These are phyloP conservation scores for Vishniacozyma victoriae DNA, from an alignment of 768 basidiomycete species.

Conservation along the genomic window DNA sequence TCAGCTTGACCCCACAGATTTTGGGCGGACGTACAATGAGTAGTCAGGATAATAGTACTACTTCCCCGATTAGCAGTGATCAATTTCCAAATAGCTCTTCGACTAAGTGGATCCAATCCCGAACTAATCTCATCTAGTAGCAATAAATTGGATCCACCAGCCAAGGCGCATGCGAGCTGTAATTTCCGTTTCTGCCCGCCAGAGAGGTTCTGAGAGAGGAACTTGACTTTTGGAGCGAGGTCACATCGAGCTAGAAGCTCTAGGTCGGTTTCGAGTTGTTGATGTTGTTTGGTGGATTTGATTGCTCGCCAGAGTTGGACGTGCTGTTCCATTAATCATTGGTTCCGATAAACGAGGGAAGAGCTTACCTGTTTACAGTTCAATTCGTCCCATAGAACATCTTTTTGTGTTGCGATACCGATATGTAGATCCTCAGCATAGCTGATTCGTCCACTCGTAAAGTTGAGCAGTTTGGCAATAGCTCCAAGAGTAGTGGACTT, in stretches of 20 bases:
- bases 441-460: constrained; percentile 56
- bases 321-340: too few species aligned
- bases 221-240: constrained; percentile 61
- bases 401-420: constrained; percentile 77
- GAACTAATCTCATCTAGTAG: constrained; percentile 41
- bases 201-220: constrained; percentile 61
- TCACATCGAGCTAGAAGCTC: constrained; percentile 68
- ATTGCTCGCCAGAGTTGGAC: constrained; percentile 66
- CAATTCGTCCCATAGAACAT: constrained; percentile 71
- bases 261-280: constrained; percentile 56
- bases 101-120: constrained; percentile 73
- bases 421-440: constrained; percentile 55
- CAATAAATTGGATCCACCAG: constrained; percentile 54
- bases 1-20: neutral
- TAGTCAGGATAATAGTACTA: constrained; percentile 68
- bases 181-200: constrained; percentile 80
- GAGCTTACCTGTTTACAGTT: constrained; percentile 53
- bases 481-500: constrained; percentile 69
- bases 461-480: constrained; percentile 59
- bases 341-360: too few species aligned
- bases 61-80: constrained; percentile 63
- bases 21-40: constrained; percentile 55
- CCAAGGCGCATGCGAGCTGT: constrained; percentile 71
- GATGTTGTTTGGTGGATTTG: constrained; percentile 50
- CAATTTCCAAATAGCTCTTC: constrained; percentile 70